Conservation (phyloP, 129 eudicot species). For the Chrysanthemum makinoi region DNA sequence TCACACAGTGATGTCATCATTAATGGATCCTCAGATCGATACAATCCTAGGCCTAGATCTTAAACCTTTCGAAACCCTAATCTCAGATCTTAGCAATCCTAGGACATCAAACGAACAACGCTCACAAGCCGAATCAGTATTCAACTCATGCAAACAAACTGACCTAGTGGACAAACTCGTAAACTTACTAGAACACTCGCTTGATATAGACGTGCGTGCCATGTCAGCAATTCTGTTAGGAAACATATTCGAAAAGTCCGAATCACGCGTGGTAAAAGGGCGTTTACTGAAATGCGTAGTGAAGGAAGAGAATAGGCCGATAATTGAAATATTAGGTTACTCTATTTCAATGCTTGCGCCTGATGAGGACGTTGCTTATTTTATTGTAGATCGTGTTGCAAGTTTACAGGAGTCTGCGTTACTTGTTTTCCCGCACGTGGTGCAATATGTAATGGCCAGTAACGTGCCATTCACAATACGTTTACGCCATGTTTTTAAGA, state of each 20-base stretch:
- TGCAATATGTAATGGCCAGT: constrained; percentile 80
- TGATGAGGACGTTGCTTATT: constrained; percentile 35
- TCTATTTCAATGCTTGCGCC: constrained; percentile 89
- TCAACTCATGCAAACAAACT: constrained; percentile 77
- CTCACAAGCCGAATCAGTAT: constrained; percentile 79
- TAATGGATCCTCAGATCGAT: constrained; percentile 50
- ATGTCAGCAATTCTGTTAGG: constrained; percentile 77
- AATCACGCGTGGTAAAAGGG: constrained; percentile 41
- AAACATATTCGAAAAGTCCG: too few relatives aligned
- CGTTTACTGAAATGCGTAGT: constrained; percentile 52
- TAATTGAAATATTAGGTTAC: constrained; percentile 79
- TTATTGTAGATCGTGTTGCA: constrained; percentile 83
- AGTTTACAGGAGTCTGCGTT: constrained; percentile 81
- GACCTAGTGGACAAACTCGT: constrained; percentile 74
- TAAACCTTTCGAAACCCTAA: constrained; percentile 84
- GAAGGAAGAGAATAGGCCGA: constrained; percentile 56
- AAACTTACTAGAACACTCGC: constrained; percentile 68
- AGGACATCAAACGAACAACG: constrained; percentile 84
- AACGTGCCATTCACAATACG: constrained; percentile 53
- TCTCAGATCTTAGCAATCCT: constrained; percentile 44
- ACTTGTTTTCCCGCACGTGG: constrained; percentile 70
- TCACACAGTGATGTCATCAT: too few relatives aligned
- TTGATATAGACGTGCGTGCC: constrained; percentile 68
- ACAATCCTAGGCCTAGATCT: constrained; percentile 79
- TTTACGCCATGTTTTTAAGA: constrained; percentile 68